These are phyloP conservation scores for Friedmanniomyces simplex DNA, from an alignment of 495 filamentous ascomycete species.

Conservation along the genomic window DNA sequence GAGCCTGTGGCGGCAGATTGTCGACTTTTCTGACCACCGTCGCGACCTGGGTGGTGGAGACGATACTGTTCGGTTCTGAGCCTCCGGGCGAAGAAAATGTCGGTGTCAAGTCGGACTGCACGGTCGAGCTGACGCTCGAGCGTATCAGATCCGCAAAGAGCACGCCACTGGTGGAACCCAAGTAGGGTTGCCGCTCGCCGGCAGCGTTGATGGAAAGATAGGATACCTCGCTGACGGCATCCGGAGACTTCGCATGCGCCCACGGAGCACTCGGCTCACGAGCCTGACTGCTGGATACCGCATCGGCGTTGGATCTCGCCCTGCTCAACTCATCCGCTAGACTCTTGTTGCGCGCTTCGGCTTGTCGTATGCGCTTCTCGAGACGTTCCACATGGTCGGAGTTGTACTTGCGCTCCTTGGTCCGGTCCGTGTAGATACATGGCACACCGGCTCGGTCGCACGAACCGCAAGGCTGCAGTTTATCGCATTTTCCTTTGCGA, in stretches of 20 bases:
- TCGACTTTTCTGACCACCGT: background rate
- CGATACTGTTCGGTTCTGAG: background rate
- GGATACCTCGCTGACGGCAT: slow-evolving; percentile 6
- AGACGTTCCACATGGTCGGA: slow-evolving; percentile 5
- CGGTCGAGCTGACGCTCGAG: background rate
- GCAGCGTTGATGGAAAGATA: slow-evolving; percentile 9
- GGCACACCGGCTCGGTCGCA: slow-evolving; percentile 3
- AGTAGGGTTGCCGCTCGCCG: slow-evolving; percentile 11
- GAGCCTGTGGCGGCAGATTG: slow-evolving; percentile 3
- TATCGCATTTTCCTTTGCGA: slow-evolving; percentile 11
- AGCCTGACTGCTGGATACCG: background rate
- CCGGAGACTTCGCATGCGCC: background rate
- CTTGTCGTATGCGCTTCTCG: background rate
- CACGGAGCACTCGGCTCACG: background rate
- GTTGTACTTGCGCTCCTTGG: background rate
- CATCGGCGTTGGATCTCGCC: background rate
- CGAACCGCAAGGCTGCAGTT: slow-evolving; percentile 3
- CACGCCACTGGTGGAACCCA: slow-evolving; percentile 13
- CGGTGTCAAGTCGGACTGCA: background rate
- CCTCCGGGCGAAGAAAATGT: background rate
- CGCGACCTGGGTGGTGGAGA: background rate
- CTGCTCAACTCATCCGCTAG: slow-evolving; percentile 6
- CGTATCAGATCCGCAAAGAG: slow-evolving; percentile 8
- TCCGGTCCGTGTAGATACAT: slow-evolving; percentile 8
- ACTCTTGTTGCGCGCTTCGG: background rate